Conservation (phyloP, 495 filamentous ascomycete species). For the Immersiella caudata region DNA sequence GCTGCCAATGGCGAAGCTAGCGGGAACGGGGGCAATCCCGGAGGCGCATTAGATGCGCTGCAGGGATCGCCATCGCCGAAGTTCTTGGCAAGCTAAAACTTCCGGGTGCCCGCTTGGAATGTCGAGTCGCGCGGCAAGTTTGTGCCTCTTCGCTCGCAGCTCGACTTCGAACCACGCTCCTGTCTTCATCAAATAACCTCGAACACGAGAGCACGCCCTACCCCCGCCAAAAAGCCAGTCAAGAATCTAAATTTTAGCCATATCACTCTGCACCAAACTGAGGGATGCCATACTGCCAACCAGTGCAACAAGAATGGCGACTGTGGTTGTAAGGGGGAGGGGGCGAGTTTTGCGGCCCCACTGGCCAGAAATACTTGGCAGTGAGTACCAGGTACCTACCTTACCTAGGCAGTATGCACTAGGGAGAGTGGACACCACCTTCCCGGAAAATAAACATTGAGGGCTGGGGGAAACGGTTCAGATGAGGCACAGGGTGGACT, state of each 20-base stretch:
- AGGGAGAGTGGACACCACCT: too few relatives aligned
- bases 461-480: too few relatives aligned
- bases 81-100: background rate
- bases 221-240: too few relatives aligned
- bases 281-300: slow-evolving; percentile 60
- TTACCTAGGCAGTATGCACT: too few relatives aligned
- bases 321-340: slow-evolving; percentile 47
- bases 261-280: slow-evolving; percentile 54
- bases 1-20: background rate
- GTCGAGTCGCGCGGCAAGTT: background rate
- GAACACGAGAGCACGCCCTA: too few relatives aligned
- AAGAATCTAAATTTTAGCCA: too few relatives aligned
- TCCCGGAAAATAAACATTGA: too few relatives aligned
- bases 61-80: background rate
- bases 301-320: slow-evolving; percentile 61
- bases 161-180: background rate
- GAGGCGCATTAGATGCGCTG: background rate
- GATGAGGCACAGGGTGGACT: background rate
- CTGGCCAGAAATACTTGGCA: too few relatives aligned
- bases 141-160: background rate
- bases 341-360: too few relatives aligned
- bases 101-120: too few relatives aligned
- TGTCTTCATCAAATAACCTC: too few relatives aligned
- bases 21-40: background rate
- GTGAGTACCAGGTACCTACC: too few relatives aligned